Evolutionary conservation across 805 yeast genomes (phyloP), one percentile per base, ranked within the genome.

Genomic region (Candida odintsovae): DNA sequence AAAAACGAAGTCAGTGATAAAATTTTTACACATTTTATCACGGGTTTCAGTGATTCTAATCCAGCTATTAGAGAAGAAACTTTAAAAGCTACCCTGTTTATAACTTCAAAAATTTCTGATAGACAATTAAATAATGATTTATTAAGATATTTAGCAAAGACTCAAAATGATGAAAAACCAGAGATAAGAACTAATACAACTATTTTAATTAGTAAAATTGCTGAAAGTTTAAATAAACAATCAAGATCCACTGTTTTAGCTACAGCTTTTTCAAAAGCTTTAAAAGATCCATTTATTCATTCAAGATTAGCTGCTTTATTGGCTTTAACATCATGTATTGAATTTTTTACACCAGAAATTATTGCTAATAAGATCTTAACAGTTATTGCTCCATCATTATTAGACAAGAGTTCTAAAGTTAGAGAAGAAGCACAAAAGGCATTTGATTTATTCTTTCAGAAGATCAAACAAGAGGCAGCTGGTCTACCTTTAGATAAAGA

Each of bases 111-210:
- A 55, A 73, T 92, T 2, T 76, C 86, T 0, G 87, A 82, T 35
- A 76, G 96, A 46, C 95, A 86, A 61, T 70, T 90, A 42, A 92
- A 92, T 62, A 90, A 90, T 57, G 98, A 94, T 42, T 67, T 92
- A 20, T 68, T 92, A 45, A 76, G 95, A 53, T 75, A 79, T 45
- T 69, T 92, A 45, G 98, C 98, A 0, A 86, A 82, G 55, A 74
- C 89, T 10, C 96, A 88, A 60, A 77, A 73, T 63, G 96, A 89
- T 60, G 80, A 79, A 5, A 79, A 78, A 42, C 83, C 92, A 2
- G 84, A 85, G 11, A 83, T 89, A 26, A 68, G 96, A 54, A 85
- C 88, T 4, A 85, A 84, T 57, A 86, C 95, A 0, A 77, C 88
- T 15, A 71, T 84, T 19, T 73, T 86, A 38, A 73, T 89, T 29